Base-by-base conservation (phyloP, 2,329 filamentous ascomycete species). In the Pseudogymnoascus sp. region DNA sequence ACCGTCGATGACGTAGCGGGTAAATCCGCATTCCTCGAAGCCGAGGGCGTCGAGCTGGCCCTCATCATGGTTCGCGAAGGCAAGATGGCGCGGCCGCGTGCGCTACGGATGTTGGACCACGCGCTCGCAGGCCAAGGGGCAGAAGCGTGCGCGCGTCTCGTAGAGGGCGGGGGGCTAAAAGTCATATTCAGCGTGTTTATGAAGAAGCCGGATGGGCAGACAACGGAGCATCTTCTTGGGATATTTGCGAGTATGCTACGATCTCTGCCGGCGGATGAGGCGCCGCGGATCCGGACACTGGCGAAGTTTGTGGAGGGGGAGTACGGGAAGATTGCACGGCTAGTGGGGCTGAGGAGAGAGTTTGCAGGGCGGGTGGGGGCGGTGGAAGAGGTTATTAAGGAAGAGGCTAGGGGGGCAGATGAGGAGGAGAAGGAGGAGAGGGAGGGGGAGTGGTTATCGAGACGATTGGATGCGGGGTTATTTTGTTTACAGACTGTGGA, bases 291-390 rank as follows among this genome's bases (percentile, higher is more conserved):
- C 68, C 85, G 94, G 3, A 84, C 88, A 0, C 81, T 97, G 3
- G 93, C 92, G 58, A 99, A 99, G 71, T 97, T 97, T 70, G 89
- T 96, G 15, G 94, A 99, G 74, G 96, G 91, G 72, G 87, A 96
- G 66, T 96, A 95, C 72, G 91, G 88, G 67, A 97, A 97, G 79
- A 84, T 91, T 38, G 77, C 72, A 5, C 90, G 87, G 71, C 79
- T 97, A 4, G 74, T 96, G 36, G 79, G 82, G 64, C 74, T 97
- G 58, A 84, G 92, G 41, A 78, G 84, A 58, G 88, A 90, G 10
- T 96, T 92, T 71, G 82, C 83, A 0, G 77, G 80, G 0, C 81
- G 84, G 13, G 75, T 95, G 1, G 77, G 76, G 0, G 77, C 80
- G 0, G 85, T 90, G 0, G 88, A 92, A 60, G 75, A 80, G 60